Evolutionary conservation across 176 grass and related monocot genomes (phyloP).

Genomic region (Triticum dicoccoides): DNA sequence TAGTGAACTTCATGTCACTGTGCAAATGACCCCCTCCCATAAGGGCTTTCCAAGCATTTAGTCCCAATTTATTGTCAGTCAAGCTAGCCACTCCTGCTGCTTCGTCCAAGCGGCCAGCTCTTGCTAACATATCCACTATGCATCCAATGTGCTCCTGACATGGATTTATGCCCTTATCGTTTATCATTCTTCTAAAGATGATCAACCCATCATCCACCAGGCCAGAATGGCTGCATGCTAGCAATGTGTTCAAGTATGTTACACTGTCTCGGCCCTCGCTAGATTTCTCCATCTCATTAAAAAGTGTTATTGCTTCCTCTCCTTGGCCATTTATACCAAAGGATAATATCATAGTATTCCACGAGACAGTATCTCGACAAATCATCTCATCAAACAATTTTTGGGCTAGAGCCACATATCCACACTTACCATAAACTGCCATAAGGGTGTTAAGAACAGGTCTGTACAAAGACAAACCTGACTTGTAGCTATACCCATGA

Average conservation of each 20-base stretch:
- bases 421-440: constrained; percentile 77
- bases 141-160: constrained; percentile 59
- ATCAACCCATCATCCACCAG: constrained; percentile 51
- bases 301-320: constrained; percentile 50
- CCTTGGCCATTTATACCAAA: constrained; percentile 71
- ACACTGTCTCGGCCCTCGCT: constrained; percentile 44
- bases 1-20: constrained; percentile 39
- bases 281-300: constrained; percentile 53
- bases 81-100: constrained; percentile 42
- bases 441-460: constrained; percentile 62
- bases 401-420: constrained; percentile 42
- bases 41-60: constrained; percentile 70
- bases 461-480: constrained; percentile 51
- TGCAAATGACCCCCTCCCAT: constrained; percentile 58
- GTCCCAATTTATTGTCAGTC: constrained; percentile 35
- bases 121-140: constrained; percentile 70
- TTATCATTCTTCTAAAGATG: constrained; percentile 60
- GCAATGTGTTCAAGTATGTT: constrained; percentile 67
- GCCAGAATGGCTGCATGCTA: constrained; percentile 72
- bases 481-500: constrained; percentile 63
- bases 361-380: constrained; percentile 44
- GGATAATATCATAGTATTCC: constrained; percentile 78
- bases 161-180: constrained; percentile 38
- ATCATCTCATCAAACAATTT: constrained; percentile 68
- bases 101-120: constrained; percentile 66